phyloP scores from a whole-genome alignment of 1,139 yeast genomes.

The Pneumocystis sp. region DNA sequence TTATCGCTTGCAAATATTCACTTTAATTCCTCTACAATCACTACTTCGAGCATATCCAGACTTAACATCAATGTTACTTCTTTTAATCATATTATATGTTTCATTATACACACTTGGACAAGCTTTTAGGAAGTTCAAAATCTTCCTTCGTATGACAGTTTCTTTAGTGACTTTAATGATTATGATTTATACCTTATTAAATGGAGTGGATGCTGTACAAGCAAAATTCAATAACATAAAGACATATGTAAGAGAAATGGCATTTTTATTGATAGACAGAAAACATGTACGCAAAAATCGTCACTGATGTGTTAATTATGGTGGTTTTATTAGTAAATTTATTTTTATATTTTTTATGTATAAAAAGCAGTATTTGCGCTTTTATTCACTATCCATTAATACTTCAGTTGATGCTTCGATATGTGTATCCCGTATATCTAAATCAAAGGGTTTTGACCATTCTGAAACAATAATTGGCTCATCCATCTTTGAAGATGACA shows the following conservation, averaged over 20 bases:
- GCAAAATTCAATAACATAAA: neutral
- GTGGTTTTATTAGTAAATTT: neutral
- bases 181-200: neutral
- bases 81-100: neutral
- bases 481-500: slow-evolving; percentile 30
- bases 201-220: neutral
- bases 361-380: neutral
- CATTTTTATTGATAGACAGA: neutral
- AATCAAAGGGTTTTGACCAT: slow-evolving; percentile 90
- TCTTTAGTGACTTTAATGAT: neutral
- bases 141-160: neutral
- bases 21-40: neutral
- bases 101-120: neutral
- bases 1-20: neutral
- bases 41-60: neutral
- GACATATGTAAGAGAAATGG: neutral
- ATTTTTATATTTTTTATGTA: neutral
- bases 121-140: neutral
- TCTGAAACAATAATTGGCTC: slow-evolving; percentile 70
- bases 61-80: neutral
- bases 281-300: neutral
- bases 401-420: neutral
- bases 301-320: neutral
- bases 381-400: neutral
- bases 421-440: slow-evolving; percentile 34